Conservation (phyloP, 1,284 basidiomycete species). For the Tausonia pullulans region DNA sequence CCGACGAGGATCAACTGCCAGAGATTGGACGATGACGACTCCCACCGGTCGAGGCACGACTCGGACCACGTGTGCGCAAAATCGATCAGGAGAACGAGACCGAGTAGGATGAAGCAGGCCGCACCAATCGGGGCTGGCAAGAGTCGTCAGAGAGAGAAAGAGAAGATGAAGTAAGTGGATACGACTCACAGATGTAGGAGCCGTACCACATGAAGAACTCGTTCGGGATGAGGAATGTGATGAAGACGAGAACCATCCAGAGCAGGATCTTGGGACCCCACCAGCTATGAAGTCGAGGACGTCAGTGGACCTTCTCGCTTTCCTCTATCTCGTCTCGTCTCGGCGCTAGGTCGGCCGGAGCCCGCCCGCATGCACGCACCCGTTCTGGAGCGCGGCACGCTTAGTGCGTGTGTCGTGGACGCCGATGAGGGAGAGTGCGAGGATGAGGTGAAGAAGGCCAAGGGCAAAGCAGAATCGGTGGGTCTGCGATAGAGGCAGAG, state of each 20-base stretch:
- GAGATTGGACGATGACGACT: constrained; percentile 68
- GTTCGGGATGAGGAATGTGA: constrained; percentile 88
- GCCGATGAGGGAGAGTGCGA: constrained; percentile 68
- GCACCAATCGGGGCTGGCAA: constrained; percentile 84
- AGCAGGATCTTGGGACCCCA: constrained; percentile 94
- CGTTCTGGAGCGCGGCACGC: constrained; percentile 91
- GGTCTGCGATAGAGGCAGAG: constrained; percentile 43
- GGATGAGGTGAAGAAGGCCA: constrained; percentile 73
- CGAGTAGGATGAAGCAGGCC: constrained; percentile 87
- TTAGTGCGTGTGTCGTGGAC: constrained; percentile 82
- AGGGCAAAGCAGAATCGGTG: constrained; percentile 96
- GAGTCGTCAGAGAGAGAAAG: constrained; percentile 70
- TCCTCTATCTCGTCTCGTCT: too few relatives aligned
- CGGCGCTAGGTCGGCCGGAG: too few relatives aligned
- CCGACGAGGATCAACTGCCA: constrained; percentile 97
- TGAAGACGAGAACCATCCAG: constrained; percentile 63
- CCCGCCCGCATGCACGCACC: constrained; percentile 42
- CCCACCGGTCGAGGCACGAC: constrained; percentile 92
- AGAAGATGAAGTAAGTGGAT: constrained; percentile 44
- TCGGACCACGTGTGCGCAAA: constrained; percentile 99
- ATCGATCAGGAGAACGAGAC: constrained; percentile 93
- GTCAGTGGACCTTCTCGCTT: neutral
- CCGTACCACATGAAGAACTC: constrained; percentile 94
- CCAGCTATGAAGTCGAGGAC: constrained; percentile 49
- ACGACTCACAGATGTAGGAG: constrained; percentile 54